phyloP scores from a whole-genome alignment of 345 rosid species.

The Camelina laxa region DNA sequence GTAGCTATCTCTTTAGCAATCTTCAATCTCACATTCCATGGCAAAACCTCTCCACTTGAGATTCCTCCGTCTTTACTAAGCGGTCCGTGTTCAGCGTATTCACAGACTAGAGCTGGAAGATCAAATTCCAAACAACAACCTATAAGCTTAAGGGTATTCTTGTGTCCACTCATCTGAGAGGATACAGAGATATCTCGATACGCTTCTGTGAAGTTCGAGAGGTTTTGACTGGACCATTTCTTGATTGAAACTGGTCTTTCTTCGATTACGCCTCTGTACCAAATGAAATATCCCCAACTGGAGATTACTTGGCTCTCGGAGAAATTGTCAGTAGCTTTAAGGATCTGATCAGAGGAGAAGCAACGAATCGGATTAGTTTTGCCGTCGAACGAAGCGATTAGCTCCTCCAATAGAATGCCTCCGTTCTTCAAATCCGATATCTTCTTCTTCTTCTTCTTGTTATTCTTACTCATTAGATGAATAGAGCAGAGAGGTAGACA shows the following conservation, averaged over 20 bases:
- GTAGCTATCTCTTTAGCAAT: slow-evolving; percentile 32
- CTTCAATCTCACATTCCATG: slow-evolving; percentile 36
- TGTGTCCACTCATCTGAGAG: slow-evolving; percentile 37
- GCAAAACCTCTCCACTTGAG: slow-evolving; percentile 17
- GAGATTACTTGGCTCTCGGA: slow-evolving; percentile 33
- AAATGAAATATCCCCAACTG: slow-evolving; percentile 38
- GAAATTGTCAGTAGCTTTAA: slow-evolving; percentile 37
- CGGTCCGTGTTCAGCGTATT: slow-evolving; percentile 31
- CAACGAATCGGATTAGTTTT: slow-evolving; percentile 42
- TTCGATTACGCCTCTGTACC: slow-evolving; percentile 42
- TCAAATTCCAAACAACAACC: slow-evolving; percentile 39
- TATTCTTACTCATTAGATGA: slow-evolving; percentile 28
- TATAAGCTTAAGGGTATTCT: slow-evolving; percentile 24
- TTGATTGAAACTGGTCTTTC: slow-evolving; percentile 35
- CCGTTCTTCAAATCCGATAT: slow-evolving; percentile 31
- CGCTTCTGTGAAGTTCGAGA: slow-evolving; percentile 32
- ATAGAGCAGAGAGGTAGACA: neutral
- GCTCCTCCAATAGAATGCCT: slow-evolving; percentile 29
- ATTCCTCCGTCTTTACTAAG: slow-evolving; percentile 27
- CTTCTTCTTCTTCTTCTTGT: slow-evolving; percentile 23
- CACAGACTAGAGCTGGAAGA: slow-evolving; percentile 33
- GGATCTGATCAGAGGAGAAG: slow-evolving; percentile 40
- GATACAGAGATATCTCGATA: slow-evolving; percentile 42
- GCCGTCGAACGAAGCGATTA: slow-evolving; percentile 36
- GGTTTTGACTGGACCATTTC: slow-evolving; percentile 35